Conservation (phyloP, 495 filamentous ascomycete genomes). For the Penicillium cosmopolitanum region DNA sequence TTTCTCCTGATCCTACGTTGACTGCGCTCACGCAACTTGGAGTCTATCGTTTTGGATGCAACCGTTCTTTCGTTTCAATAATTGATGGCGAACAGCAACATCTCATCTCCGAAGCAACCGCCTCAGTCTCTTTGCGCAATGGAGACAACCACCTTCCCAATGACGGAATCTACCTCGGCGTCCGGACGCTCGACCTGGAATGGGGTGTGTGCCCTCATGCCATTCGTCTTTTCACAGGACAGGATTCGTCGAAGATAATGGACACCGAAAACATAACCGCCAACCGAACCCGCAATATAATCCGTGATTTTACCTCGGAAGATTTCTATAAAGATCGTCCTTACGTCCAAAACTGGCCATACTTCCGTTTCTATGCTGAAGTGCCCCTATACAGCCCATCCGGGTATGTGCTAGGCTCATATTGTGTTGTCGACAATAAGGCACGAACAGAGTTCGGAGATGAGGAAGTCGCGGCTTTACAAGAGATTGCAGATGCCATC, state of each 20-base stretch:
- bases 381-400: conserved; percentile 58
- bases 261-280: conserved; percentile 12
- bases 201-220: conserved; percentile 48
- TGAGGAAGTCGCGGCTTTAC: conserved; percentile 26
- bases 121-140: conserved; percentile 43
- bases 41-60: conserved; percentile 52
- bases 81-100: conserved; percentile 57
- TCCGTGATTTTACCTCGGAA: conserved; percentile 51
- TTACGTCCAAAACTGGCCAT: conserved; percentile 41
- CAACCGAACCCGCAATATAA: conserved; percentile 40
- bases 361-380: conserved; percentile 62
- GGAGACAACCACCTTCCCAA: conserved; percentile 28
- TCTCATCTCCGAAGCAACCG: conserved; percentile 63
- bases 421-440: conserved; percentile 59
- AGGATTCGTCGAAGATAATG: conserved; percentile 19
- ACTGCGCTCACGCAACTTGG: conserved; percentile 67
- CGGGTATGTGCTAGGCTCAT: conserved; percentile 63
- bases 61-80: conserved; percentile 57
- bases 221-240: conserved; percentile 24
- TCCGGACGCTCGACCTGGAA: conserved; percentile 40
- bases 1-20: conserved; percentile 56
- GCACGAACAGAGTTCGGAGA: conserved; percentile 37
- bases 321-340: conserved; percentile 42
- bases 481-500: conserved; percentile 29
- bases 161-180: conserved; percentile 43